A percentile compares a stretch with the other conserved stretches of the same genome.
These are phyloP conservation scores for Knoxia roxburghii DNA, from an alignment of 257 asterid species.

Conservation along the genomic window DNA sequence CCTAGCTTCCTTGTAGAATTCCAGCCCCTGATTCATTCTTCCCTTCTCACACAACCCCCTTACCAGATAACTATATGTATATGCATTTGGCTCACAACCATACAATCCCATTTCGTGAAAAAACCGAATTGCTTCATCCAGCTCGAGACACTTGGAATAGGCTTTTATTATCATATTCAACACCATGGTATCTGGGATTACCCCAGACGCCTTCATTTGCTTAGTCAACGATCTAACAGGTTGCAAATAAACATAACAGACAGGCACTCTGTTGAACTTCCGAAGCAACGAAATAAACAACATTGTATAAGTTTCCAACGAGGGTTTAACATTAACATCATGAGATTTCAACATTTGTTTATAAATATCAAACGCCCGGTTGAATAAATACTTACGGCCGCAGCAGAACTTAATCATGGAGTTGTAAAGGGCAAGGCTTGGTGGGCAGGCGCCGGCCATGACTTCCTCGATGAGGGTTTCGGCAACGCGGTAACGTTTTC, in stretches of 20 bases:
- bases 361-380: constrained; percentile 81
- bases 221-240: constrained; percentile 62
- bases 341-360: constrained; percentile 71
- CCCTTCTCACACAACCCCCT: constrained; percentile 85
- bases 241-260: constrained; percentile 68
- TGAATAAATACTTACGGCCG: constrained; percentile 59
- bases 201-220: constrained; percentile 84
- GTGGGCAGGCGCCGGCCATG: constrained; percentile 73
- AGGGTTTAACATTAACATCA: constrained; percentile 45
- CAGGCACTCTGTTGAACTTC: constrained; percentile 58
- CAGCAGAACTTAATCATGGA: constrained; percentile 84
- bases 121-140: constrained; percentile 75
- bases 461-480: constrained; percentile 82
- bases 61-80: constrained; percentile 61
- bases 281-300: constrained; percentile 56
- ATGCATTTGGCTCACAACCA: constrained; percentile 72
- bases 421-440: constrained; percentile 54
- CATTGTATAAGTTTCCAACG: constrained; percentile 67
- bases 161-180: constrained; percentile 89
- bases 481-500: constrained; percentile 61
- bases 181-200: constrained; percentile 70
- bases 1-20: constrained; percentile 59
- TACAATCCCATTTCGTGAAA: constrained; percentile 92
- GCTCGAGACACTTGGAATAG: constrained; percentile 59
- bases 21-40: constrained; percentile 59